These are phyloP conservation scores for Penicillium coprophilum DNA, from an alignment of 495 filamentous ascomycete genomes.

Conservation along the genomic window DNA sequence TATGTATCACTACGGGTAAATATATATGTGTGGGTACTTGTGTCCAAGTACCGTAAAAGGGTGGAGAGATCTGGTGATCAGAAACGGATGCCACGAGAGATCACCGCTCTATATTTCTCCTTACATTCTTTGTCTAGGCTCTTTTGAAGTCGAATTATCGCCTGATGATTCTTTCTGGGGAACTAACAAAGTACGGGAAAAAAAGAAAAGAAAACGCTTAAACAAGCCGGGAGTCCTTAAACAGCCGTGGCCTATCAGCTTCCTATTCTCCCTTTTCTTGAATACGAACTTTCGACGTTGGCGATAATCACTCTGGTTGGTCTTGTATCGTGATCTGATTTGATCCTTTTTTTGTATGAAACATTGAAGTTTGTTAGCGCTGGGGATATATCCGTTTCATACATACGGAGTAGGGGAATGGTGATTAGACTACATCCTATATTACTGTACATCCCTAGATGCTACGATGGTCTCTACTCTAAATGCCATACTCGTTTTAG, in stretches of 20 bases:
- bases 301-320: conserved; percentile 2
- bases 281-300: neutral
- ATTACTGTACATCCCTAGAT: neutral
- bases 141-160: neutral
- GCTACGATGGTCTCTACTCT: no score
- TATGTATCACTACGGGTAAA: neutral
- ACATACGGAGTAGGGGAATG: neutral
- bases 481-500: no score
- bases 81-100: neutral
- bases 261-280: neutral
- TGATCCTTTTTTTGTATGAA: conserved; percentile 1
- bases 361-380: conserved; percentile 5
- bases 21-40: neutral
- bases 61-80: neutral
- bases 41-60: neutral
- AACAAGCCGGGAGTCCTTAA: neutral
- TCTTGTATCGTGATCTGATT: neutral
- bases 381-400: neutral
- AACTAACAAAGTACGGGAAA: neutral
- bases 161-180: neutral
- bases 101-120: conserved; percentile 1
- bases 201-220: neutral
- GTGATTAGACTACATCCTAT: neutral
- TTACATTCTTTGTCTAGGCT: neutral
- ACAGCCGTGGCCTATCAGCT: conserved; percentile 2